Evolutionary conservation across 2,329 filamentous ascomycete species (phyloP).

Genomic region (Ophiosphaerella korrae): DNA sequence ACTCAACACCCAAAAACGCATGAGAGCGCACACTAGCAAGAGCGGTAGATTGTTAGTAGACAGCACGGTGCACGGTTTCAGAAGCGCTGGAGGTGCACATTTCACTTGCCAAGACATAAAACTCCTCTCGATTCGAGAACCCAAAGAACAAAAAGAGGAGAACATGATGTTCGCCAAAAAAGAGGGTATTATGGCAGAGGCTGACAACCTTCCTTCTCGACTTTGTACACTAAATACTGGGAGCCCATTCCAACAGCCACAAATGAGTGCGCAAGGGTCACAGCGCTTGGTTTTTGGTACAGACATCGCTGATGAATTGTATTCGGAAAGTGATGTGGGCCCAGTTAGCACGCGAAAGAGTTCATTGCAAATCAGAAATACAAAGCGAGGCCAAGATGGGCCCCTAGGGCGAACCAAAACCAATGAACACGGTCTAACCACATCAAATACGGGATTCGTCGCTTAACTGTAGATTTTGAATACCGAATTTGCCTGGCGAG

Average conservation of each 20-base stretch:
- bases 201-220: no score
- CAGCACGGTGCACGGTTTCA: not conserved
- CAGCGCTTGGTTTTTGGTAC: constrained; percentile 6
- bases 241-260: constrained; percentile 9
- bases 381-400: no score
- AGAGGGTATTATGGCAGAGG: not conserved
- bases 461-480: no score
- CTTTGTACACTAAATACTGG: not conserved
- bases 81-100: not conserved
- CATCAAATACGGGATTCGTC: no score
- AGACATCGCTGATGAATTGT: not conserved
- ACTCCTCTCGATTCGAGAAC: not conserved
- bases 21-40: no score
- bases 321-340: not conserved
- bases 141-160: not conserved
- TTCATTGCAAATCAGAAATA: no score
- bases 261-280: constrained; percentile 7
- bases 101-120: not conserved
- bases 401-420: no score
- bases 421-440: no score
- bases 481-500: not conserved
- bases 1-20: no score
- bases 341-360: no score
- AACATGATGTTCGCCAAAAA: not conserved
- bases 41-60: no score